Percentiles rank a stretch among this genome's conserved stretches.
These are phyloP conservation scores for Flaveria linearis DNA, from an alignment of 129 eudicot genomes.

Conservation along the genomic window DNA sequence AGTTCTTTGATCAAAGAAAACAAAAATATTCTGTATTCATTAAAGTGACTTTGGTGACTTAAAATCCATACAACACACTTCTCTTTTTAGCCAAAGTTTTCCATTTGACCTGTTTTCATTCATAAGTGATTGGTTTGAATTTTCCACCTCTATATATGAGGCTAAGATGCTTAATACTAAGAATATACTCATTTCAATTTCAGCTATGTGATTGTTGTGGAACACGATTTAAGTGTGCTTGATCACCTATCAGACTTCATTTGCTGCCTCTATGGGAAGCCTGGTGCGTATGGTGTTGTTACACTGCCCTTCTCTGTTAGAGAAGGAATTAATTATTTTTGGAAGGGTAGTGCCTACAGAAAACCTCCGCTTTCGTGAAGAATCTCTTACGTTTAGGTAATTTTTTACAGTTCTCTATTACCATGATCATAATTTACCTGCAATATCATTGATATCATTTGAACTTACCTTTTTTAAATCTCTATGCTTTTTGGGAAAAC, in stretches of 20 bases:
- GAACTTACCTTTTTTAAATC: background rate
- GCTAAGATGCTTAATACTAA: too few species aligned
- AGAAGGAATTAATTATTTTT: slow-evolving; percentile 89
- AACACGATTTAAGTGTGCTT: slow-evolving; percentile 85
- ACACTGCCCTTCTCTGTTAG: slow-evolving; percentile 91
- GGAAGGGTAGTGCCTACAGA: slow-evolving; percentile 88
- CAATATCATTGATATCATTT: background rate
- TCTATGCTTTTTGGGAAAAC: slow-evolving; percentile 4
- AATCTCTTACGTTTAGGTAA: slow-evolving; percentile 88
- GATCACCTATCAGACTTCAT: slow-evolving; percentile 92
- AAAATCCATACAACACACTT: background rate
- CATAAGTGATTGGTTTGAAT: too few species aligned
- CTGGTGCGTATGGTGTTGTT: slow-evolving; percentile 91
- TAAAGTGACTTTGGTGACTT: too few species aligned
- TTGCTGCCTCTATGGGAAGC: slow-evolving; percentile 89
- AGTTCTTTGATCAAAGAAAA: background rate
- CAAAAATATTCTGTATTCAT: too few species aligned
- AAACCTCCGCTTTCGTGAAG: slow-evolving; percentile 81
- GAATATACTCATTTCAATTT: background rate
- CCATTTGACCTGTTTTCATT: too few species aligned
- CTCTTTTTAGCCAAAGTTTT: background rate
- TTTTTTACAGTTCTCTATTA: background rate
- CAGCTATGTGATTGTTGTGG: slow-evolving; percentile 95
- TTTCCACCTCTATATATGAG: background rate
- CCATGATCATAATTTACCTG: background rate